Evolutionary conservation across 768 basidiomycete genomes (phyloP).

Genomic region (Candolleomyces eurysporus): DNA sequence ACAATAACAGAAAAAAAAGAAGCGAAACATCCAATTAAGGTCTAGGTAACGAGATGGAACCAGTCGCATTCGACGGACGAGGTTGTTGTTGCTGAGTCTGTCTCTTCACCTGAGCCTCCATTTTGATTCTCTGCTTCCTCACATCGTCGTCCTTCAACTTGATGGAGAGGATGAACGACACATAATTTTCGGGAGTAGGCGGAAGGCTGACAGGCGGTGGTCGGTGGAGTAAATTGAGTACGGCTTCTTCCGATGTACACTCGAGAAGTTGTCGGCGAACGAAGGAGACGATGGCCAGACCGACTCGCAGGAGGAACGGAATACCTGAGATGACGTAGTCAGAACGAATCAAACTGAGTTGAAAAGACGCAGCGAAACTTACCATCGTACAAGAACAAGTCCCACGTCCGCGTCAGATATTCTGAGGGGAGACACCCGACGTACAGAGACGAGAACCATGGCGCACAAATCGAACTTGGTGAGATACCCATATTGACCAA

Average conservation of each 20-base stretch:
- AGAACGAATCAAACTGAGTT: background rate
- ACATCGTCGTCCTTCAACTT: slow-evolving; percentile 81
- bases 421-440: slow-evolving; percentile 63
- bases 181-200: slow-evolving; percentile 55
- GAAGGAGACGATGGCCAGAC: slow-evolving; percentile 59
- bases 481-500: slow-evolving; percentile 62
- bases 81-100: slow-evolving; percentile 48
- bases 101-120: slow-evolving; percentile 70
- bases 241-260: slow-evolving; percentile 41
- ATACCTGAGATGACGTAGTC: slow-evolving; percentile 45
- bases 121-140: slow-evolving; percentile 69
- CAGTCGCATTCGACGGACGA: slow-evolving; percentile 19
- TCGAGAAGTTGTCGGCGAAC: slow-evolving; percentile 61
- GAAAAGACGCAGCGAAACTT: slow-evolving; percentile 7
- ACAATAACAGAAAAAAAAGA: background rate
- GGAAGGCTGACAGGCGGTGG: slow-evolving; percentile 58
- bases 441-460: slow-evolving; percentile 77
- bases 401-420: slow-evolving; percentile 76
- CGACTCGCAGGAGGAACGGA: slow-evolving; percentile 72
- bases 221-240: slow-evolving; percentile 46
- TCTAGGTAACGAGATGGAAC: slow-evolving; percentile 26
- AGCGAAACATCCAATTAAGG: background rate
- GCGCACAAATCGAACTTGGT: slow-evolving; percentile 55
- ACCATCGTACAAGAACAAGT: slow-evolving; percentile 83
- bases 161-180: slow-evolving; percentile 58